Evolutionary conservation across 495 filamentous ascomycete species (phyloP), one percentile per base, ranked within the genome.

Genomic region (Platismatia glauca): DNA sequence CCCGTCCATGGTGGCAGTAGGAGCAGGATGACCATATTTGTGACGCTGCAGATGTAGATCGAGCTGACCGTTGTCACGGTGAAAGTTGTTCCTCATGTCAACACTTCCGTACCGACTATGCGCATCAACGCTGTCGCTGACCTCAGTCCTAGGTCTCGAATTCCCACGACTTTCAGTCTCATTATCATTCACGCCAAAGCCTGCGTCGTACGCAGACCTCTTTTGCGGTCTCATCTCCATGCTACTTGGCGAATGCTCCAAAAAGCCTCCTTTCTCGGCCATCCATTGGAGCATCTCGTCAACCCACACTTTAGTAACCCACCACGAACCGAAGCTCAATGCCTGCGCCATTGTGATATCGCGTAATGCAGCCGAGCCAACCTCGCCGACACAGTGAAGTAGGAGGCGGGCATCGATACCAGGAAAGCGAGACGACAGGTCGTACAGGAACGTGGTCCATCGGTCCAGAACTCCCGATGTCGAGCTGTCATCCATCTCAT

Each of bases 231-330:
- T 74, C 73, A 64, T 69, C 60, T 55, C 70, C 67, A 55, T 60
- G n/a, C 73, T 74, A 53, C 72, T 73, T 5, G 80, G 76, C 15
- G 69, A 77, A 65, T 85, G 82, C 55, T 84, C 82, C 79, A 97
- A 84, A 71, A 97, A 97, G 0, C 94, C 94, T 24, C 94, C 94
- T 61, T 91, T 87, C 68, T 96, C 91, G 0, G 90, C 92, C 67
- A 95, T 79, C 83, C 94, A 97, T 43, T 86, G 76, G 68, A 91
- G 84, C 91, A 95, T 95, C 74, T 97, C 94, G 71, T 97, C 93
- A 59, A 98, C 83, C 79, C 91, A 98, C 58, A 92, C 90, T 71
- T 97, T 96, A n/a, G 90, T 91, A 59, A 96, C 88, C 91, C 94
- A 97, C 94, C 94, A 98, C 3, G 89, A 86, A 18, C 90, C 90